Percentiles rank a stretch among this genome's conserved stretches.
phyloP scores from a whole-genome alignment of 2,329 filamentous ascomycete species.

The Ambrosiella cleistominuta region DNA sequence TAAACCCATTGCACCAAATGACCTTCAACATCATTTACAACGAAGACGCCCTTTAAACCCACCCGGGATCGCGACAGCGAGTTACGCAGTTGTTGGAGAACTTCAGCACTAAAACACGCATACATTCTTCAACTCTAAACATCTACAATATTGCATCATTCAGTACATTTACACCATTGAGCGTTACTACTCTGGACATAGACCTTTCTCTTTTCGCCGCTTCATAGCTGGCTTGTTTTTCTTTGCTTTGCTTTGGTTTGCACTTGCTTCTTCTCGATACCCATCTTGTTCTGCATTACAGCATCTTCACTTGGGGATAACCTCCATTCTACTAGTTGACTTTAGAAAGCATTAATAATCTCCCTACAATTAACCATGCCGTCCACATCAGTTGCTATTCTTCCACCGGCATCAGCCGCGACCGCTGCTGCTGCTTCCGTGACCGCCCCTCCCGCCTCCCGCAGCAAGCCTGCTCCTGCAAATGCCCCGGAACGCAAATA shows the following conservation, averaged over 20 bases:
- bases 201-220: too few relatives aligned
- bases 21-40: constrained; percentile 33
- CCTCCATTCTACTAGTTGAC: too few relatives aligned
- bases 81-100: constrained; percentile 27
- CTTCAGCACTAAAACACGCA: neutral
- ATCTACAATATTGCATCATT: too few relatives aligned
- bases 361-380: constrained; percentile 33
- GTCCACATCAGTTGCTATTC: constrained; percentile 48
- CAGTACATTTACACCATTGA: too few relatives aligned
- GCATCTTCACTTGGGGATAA: too few relatives aligned
- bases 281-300: too few relatives aligned
- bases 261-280: too few relatives aligned
- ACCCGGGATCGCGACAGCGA: constrained; percentile 43
- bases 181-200: too few relatives aligned
- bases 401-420: constrained; percentile 35
- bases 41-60: constrained; percentile 53
- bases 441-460: constrained; percentile 45
- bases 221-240: too few relatives aligned
- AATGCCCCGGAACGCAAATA: constrained; percentile 81
- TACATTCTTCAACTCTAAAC: neutral
- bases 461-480: constrained; percentile 5
- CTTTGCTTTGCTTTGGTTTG: too few relatives aligned
- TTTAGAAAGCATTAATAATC: too few relatives aligned
- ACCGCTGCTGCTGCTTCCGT: constrained; percentile 54
- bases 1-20: constrained; percentile 25